Evolutionary conservation across 2,329 filamentous ascomycete species (phyloP).

Genomic region (Clarireedia hainanense): DNA sequence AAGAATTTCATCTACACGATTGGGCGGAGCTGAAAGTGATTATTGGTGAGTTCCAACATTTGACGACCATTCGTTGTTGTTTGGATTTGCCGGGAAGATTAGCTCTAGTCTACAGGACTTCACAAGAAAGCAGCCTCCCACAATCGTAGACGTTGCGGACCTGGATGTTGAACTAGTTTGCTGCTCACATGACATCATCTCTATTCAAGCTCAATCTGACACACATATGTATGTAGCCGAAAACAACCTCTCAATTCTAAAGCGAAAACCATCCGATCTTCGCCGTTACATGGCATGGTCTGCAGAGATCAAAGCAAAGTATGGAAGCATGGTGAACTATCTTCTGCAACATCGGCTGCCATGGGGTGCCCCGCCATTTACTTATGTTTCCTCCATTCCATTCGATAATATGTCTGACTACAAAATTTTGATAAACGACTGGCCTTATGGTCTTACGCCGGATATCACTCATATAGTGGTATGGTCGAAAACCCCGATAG

Average conservation of each 20-base stretch:
- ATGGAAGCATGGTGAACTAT: conserved; percentile 75
- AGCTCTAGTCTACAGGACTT: neutral
- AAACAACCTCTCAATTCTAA: conserved; percentile 65
- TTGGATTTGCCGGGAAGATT: neutral
- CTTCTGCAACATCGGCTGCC: conserved; percentile 66
- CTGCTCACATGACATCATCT: neutral
- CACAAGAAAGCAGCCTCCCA: neutral
- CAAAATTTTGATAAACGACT: conserved; percentile 79
- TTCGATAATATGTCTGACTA: conserved; percentile 50
- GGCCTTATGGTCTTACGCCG: conserved; percentile 73
- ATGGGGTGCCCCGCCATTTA: conserved; percentile 54
- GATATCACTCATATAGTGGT: conserved; percentile 76
- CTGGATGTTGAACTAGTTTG: neutral
- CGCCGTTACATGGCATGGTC: conserved; percentile 74
- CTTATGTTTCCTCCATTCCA: conserved; percentile 32
- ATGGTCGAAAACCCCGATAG: conserved; percentile 79
- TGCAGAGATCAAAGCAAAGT: conserved; percentile 56
- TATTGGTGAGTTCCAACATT: conserved; percentile 41
- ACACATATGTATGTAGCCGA: conserved; percentile 23
- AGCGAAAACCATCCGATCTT: conserved; percentile 73
- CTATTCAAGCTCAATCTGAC: neutral
- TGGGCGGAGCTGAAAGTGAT: conserved; percentile 69
- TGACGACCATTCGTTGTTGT: neutral
- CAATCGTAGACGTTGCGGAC: no score
- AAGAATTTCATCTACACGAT: conserved; percentile 59